phyloP scores from a whole-genome alignment of 169 alveolate genomes.

The Pseudocohnilembus persalinus region DNA sequence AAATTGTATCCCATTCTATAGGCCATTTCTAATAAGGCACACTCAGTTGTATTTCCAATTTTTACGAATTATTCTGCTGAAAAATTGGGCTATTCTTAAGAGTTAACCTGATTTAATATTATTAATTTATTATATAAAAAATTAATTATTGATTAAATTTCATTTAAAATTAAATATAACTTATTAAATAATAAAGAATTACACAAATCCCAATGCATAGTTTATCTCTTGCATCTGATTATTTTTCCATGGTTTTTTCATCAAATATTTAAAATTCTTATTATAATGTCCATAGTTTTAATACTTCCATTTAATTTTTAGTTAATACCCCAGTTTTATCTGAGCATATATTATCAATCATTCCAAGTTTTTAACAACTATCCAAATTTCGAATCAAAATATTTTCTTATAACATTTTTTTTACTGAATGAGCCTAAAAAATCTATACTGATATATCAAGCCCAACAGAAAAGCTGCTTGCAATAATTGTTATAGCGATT shows the following conservation, averaged over 20 bases:
- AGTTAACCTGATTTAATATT: slow-evolving; percentile 60
- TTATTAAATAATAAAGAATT: too few relatives aligned
- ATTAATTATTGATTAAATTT: too few relatives aligned
- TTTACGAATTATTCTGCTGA: slow-evolving; percentile 36
- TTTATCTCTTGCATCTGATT: not conserved
- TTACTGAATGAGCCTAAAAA: slow-evolving; percentile 85
- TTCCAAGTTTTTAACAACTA: slow-evolving; percentile 94
- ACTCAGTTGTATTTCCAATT: slow-evolving; percentile 81
- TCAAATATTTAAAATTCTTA: not conserved
- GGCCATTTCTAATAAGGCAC: slow-evolving; percentile 79
- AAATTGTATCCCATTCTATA: slow-evolving; percentile 56
- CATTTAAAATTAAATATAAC: too few relatives aligned
- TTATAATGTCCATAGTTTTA: slow-evolving; percentile 44
- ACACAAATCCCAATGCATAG: not conserved
- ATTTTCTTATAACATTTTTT: slow-evolving; percentile 88
- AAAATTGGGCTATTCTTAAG: slow-evolving; percentile 62
- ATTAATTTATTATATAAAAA: too few relatives aligned
- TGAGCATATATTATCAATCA: slow-evolving; percentile 88
- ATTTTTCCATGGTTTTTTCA: not conserved
- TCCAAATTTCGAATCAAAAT: slow-evolving; percentile 80
- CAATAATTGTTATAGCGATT: too few relatives aligned
- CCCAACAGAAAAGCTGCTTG: too few relatives aligned
- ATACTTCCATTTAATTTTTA: slow-evolving; percentile 87
- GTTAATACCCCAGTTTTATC: slow-evolving; percentile 95
- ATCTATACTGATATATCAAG: slow-evolving; percentile 93